phyloP scores from a whole-genome alignment of 2,329 filamentous ascomycete species.

The Hymenoscyphus scutula region DNA sequence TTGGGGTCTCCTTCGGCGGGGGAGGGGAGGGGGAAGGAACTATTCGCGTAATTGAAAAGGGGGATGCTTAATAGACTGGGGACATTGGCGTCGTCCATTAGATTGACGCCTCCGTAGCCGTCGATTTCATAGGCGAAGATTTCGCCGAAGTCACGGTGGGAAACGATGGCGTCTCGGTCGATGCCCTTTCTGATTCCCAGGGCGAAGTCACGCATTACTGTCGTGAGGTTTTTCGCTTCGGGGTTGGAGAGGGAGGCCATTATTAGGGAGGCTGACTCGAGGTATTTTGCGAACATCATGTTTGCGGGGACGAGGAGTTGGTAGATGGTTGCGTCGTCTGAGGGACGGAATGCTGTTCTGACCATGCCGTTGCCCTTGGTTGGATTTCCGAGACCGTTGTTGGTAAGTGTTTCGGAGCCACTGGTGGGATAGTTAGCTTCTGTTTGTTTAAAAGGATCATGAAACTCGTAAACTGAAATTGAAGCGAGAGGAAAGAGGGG shows the following conservation, averaged over 20 bases:
- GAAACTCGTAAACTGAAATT: neutral
- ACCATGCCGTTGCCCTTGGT: constrained; percentile 75
- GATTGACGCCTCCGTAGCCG: constrained; percentile 54
- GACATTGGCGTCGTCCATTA: constrained; percentile 74
- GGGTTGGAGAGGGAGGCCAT: constrained; percentile 49
- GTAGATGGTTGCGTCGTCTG: constrained; percentile 78
- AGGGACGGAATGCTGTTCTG: constrained; percentile 84
- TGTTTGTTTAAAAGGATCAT: no score
- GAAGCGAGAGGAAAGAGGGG: neutral
- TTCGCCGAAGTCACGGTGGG: constrained; percentile 58
- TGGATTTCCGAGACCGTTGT: constrained; percentile 77
- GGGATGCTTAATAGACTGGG: constrained; percentile 65
- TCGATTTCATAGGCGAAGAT: constrained; percentile 79
- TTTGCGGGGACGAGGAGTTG: constrained; percentile 88
- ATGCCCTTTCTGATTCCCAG: constrained; percentile 65
- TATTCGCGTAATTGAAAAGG: constrained; percentile 53
- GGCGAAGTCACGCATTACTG: constrained; percentile 55
- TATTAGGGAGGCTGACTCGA: constrained; percentile 51
- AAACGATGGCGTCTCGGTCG: constrained; percentile 67
- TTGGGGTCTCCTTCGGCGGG: constrained; percentile 32
- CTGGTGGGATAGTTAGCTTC: neutral
- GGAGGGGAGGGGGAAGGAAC: constrained; percentile 26
- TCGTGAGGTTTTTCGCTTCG: constrained; percentile 46
- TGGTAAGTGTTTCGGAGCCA: constrained; percentile 77
- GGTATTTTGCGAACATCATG: constrained; percentile 72